Base-by-base conservation (phyloP, 306 rosid genomes). In the Carpinus fangiana region DNA sequence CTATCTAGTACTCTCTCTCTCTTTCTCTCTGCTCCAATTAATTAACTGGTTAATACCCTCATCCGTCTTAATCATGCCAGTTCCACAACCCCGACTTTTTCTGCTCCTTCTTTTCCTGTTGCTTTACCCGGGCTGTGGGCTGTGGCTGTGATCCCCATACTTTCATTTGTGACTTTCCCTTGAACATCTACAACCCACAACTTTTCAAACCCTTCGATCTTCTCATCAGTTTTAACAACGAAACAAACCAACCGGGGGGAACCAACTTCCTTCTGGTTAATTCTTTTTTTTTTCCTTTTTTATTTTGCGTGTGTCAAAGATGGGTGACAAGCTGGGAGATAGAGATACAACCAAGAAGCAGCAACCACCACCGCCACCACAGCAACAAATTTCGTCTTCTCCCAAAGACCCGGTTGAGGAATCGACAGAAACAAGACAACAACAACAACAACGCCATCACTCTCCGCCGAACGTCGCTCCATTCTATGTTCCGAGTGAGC, bases 61-160 rank as follows among this genome's bases (percentile, higher is more conserved):
- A 92, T 76, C 74, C 72, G 94, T 90, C 92, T 53, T 51, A 88
- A 71, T 92, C 97, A 84, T 82, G 81, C 78, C 91, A 90, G 90
- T 90, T 87, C 88, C 90, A 84, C 89, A 86, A 66, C 73, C 90
- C 53, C 84, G 89, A 91, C 97, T 88, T 87, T 79, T 83, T 36
- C 78, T 55, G 45, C 71, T 79, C 60, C 70, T 85, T 70, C 82
- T 85, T 80, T 86, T 86, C 79, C 80, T 70, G 76, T 83, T 81
- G 59, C 71, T 84, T 79, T 82, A 79, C 77, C 75, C 78, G 71
- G 81, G 76, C 90, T 79, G 76, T 61, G 56, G 26, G 26, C 26
- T 23, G 26, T 74, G 81, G 76, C 90, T 79, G 76, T 61, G 56
- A 73, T 61, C 76, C 80, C 85, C 78, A 55, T 78, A 41, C 81